A percentile compares a stretch with the other conserved stretches of the same genome.
These are phyloP conservation scores for Stentor roeselii DNA, from an alignment of 73 alveolate species.

Conservation along the genomic window DNA sequence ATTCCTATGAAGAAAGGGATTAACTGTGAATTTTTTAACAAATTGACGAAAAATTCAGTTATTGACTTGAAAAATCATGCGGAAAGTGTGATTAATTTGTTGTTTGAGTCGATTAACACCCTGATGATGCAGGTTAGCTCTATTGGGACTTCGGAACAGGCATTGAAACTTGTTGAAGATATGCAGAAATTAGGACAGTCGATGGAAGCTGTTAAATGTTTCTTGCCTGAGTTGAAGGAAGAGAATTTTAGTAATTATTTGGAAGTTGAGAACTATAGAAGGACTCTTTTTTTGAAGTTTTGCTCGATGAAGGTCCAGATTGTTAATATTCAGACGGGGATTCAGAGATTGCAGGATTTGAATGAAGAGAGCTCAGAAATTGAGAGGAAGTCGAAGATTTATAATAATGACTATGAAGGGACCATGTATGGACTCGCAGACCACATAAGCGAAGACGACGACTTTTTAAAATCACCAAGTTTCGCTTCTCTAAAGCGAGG, in stretches of 20 bases:
- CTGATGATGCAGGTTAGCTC: background rate
- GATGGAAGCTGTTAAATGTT: background rate
- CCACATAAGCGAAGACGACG: conserved; percentile 4
- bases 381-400: background rate
- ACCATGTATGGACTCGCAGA: background rate
- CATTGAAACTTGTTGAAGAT: background rate
- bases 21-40: background rate
- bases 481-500: background rate
- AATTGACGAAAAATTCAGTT: background rate
- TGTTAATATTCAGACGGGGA: background rate
- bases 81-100: background rate
- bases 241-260: background rate
- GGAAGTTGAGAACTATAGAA: conserved; percentile 20
- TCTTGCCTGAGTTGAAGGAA: background rate
- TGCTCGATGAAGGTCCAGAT: conserved; percentile 7
- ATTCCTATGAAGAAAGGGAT: background rate
- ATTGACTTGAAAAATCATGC: background rate
- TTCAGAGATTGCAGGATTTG: background rate
- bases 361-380: background rate
- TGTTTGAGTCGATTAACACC: background rate
- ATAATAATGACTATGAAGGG: background rate
- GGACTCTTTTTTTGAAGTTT: background rate
- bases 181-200: background rate
- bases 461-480: background rate
- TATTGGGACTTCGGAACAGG: background rate